Percentiles rank a stretch among this genome's conserved stretches.
Evolutionary conservation across 2,329 filamentous ascomycete species (phyloP).

Genomic region (Paraphaeosphaeria sporulosa): DNA sequence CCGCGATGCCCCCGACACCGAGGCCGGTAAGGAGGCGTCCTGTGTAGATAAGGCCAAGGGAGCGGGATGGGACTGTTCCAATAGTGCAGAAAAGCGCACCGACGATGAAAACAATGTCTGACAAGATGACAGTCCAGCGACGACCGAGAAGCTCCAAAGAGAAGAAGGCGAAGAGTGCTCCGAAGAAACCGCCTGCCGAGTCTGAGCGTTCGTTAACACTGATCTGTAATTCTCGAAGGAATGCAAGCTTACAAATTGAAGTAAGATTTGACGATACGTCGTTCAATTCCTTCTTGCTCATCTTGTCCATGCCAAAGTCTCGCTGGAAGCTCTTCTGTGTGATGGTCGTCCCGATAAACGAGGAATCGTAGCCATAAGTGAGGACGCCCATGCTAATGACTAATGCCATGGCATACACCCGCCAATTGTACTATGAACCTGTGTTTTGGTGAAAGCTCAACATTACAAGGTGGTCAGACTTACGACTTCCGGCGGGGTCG

Average conservation of each 20-base stretch:
- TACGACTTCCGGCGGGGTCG: constrained; percentile 62
- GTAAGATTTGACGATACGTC: constrained; percentile 59
- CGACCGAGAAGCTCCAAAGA: background rate
- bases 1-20: background rate
- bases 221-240: no score
- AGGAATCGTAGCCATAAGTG: constrained; percentile 62
- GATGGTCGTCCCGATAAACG: constrained; percentile 64
- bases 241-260: constrained; percentile 41
- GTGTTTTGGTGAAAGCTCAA: background rate
- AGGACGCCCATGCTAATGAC: constrained; percentile 57
- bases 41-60: constrained; percentile 1
- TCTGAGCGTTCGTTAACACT: constrained; percentile 20
- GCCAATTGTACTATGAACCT: constrained; percentile 55
- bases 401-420: constrained; percentile 57
- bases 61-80: background rate
- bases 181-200: constrained; percentile 5
- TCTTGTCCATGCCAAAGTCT: constrained; percentile 50
- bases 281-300: constrained; percentile 47
- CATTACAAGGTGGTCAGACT: constrained; percentile 15
- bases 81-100: constrained; percentile 42
- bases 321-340: constrained; percentile 57
- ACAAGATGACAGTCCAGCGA: background rate
- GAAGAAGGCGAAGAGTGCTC: constrained; percentile 3
- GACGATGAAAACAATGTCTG: background rate
- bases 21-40: background rate